These are phyloP conservation scores for Clonostachys solani DNA, from an alignment of 2,329 filamentous ascomycete genomes.

Conservation along the genomic window DNA sequence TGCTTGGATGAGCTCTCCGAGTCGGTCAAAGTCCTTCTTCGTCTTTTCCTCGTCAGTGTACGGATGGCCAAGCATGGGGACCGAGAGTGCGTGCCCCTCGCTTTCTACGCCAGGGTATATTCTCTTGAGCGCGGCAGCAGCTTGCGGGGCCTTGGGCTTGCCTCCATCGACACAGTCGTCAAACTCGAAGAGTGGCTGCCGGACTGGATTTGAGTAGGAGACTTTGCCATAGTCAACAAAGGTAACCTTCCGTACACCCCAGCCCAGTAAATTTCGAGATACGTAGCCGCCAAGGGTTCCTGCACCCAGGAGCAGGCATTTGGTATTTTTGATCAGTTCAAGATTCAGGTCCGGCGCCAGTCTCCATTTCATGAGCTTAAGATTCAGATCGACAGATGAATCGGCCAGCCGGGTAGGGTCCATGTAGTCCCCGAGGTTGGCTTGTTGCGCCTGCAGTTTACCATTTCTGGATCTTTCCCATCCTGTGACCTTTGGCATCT, in stretches of 20 bases:
- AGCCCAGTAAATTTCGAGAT: conserved; percentile 85
- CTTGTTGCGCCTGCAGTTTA: conserved; percentile 73
- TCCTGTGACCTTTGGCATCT: conserved; percentile 86
- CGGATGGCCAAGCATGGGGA: conserved; percentile 94
- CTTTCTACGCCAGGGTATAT: conserved; percentile 91
- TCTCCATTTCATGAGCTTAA: conserved; percentile 99
- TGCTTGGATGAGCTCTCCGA: conserved; percentile 70
- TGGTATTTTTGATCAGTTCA: conserved; percentile 83
- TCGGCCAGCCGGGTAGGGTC: conserved; percentile 84
- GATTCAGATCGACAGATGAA: conserved; percentile 90
- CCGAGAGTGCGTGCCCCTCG: conserved; percentile 73
- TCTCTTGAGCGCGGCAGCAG: conserved; percentile 73
- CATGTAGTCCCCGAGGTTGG: conserved; percentile 89
- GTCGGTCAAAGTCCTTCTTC: conserved; percentile 68
- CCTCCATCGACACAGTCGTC: conserved; percentile 85
- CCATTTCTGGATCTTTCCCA: conserved; percentile 84
- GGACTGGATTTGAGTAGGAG: conserved; percentile 93
- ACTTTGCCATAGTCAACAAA: conserved; percentile 93
- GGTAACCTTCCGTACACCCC: conserved; percentile 93
- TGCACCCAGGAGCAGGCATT: conserved; percentile 84
- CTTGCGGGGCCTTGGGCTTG: conserved; percentile 74
- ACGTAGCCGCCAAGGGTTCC: conserved; percentile 95
- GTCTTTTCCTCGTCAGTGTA: conserved; percentile 69
- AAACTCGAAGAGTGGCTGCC: conserved; percentile 89
- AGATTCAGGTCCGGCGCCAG: conserved; percentile 86